Conservation (phyloP, 164 flowering plant species). For the Chloranthus sessilifolius region DNA sequence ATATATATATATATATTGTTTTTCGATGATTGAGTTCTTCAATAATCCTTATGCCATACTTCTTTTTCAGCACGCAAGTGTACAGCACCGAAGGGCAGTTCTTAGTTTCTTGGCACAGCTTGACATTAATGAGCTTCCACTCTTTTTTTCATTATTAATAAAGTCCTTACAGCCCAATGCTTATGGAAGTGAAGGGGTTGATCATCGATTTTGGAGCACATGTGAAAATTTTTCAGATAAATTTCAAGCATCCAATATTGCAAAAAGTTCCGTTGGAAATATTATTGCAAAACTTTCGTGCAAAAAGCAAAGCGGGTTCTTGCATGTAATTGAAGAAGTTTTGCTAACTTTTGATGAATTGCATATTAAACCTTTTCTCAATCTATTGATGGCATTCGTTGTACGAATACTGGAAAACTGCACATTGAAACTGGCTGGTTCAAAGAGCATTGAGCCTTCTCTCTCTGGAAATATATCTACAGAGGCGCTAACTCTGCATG, state of each 20-base stretch:
- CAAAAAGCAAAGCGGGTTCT: conserved; percentile 75
- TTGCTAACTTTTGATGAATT: conserved; percentile 69
- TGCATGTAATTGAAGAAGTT: conserved; percentile 80
- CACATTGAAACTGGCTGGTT: conserved; percentile 31
- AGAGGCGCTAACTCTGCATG: conserved; percentile 1
- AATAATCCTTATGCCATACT: not conserved
- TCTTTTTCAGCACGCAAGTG: conserved; percentile 56
- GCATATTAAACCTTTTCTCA: conserved; percentile 66
- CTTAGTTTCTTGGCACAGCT: conserved; percentile 76
- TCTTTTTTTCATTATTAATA: conserved; percentile 57
- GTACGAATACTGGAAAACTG: conserved; percentile 68
- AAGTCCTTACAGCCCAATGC: conserved; percentile 45
- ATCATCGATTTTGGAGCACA: conserved; percentile 31
- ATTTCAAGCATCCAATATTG: conserved; percentile 24
- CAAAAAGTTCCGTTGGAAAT: conserved; percentile 40
- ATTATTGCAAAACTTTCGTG: conserved; percentile 42
- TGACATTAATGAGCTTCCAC: conserved; percentile 67
- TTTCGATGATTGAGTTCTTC: not conserved
- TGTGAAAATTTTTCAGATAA: conserved; percentile 20
- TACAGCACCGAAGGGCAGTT: conserved; percentile 69
- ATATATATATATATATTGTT: no score
- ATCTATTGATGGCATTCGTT: conserved; percentile 65
- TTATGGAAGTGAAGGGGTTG: conserved; percentile 19
- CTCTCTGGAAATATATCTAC: conserved; percentile 9
- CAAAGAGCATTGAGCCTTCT: conserved; percentile 20